Evolutionary conservation across 352 stramenopile genomes (phyloP).

Genomic region (Globisporangium emineosum): DNA sequence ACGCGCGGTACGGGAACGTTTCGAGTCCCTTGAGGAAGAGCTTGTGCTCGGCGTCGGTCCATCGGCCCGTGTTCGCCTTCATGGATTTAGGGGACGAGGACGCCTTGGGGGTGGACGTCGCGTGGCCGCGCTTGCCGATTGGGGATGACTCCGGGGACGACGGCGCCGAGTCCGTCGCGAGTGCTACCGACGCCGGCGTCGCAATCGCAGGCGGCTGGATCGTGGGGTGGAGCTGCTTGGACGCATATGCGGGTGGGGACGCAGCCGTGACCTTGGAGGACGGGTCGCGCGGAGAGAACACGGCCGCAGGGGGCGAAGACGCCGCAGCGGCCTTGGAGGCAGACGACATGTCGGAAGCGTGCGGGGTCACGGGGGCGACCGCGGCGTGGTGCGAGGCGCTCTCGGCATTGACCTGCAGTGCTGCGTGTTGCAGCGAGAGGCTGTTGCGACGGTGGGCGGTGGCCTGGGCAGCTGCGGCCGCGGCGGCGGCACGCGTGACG

Average conservation of each 20-base stretch:
- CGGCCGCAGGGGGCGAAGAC: slow-evolving; percentile 18
- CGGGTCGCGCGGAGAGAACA: slow-evolving; percentile 54
- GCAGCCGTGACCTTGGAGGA: slow-evolving; percentile 33
- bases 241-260: slow-evolving; percentile 10
- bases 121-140: slow-evolving; percentile 14
- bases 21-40: slow-evolving; percentile 87
- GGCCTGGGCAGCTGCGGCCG: slow-evolving; percentile 13
- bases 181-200: background rate
- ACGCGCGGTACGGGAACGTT: slow-evolving; percentile 82
- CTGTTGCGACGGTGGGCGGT: slow-evolving; percentile 32
- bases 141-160: slow-evolving; percentile 11
- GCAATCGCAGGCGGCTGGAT: slow-evolving; percentile 16
- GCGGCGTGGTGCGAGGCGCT: slow-evolving; percentile 17
- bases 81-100: slow-evolving; percentile 15
- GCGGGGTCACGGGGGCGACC: slow-evolving; percentile 38
- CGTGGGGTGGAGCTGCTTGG: slow-evolving; percentile 6
- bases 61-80: slow-evolving; percentile 82
- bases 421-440: slow-evolving; percentile 44
- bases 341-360: slow-evolving; percentile 22
- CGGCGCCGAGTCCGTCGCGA: slow-evolving; percentile 12
- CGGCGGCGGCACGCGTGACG: slow-evolving; percentile 17
- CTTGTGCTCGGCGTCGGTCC: slow-evolving; percentile 86
- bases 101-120: background rate
- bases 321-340: background rate
- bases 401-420: slow-evolving; percentile 17